These are phyloP conservation scores for Gaeumannomyces tritici DNA, from an alignment of 2,329 filamentous ascomycete species.

Conservation along the genomic window DNA sequence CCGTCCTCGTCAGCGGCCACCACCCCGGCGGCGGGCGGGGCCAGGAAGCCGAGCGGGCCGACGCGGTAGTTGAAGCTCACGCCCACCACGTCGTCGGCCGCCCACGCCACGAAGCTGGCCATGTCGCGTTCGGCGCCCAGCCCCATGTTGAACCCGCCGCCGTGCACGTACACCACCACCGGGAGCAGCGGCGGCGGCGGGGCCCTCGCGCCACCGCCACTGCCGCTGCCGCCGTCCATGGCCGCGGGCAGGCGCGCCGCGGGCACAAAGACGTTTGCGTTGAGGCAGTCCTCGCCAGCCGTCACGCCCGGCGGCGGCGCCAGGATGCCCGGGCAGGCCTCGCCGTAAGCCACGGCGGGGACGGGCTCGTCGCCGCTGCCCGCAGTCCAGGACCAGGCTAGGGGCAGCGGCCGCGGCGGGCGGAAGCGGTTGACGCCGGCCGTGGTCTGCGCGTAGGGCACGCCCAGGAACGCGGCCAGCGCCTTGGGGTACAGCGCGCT, in stretches of 20 bases:
- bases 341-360: conserved; percentile 25
- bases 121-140: conserved; percentile 47
- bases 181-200: conserved; percentile 22
- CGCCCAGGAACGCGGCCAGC: conserved; percentile 37
- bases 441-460: conserved; percentile 37
- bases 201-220: too few species aligned
- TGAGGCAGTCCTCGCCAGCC: conserved; percentile 41
- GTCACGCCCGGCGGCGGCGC: conserved; percentile 16
- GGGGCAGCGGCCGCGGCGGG: conserved; percentile 24
- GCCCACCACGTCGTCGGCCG: conserved; percentile 40
- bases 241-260: not conserved
- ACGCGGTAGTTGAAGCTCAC: conserved; percentile 56
- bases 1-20: conserved; percentile 26
- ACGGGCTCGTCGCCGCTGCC: conserved; percentile 12
- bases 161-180: conserved; percentile 53
- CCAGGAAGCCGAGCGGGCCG: conserved; percentile 60
- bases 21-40: conserved; percentile 23
- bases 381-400: not conserved
- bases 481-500: conserved; percentile 20
- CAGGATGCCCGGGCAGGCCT: conserved; percentile 24
- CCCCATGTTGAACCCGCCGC: conserved; percentile 52
- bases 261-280: conserved; percentile 39
- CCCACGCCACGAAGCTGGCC: conserved; percentile 49
- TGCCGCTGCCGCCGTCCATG: not conserved
- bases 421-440: conserved; percentile 34